phyloP scores from a whole-genome alignment of 139 green algal species.

The Picochlorum sp. region DNA sequence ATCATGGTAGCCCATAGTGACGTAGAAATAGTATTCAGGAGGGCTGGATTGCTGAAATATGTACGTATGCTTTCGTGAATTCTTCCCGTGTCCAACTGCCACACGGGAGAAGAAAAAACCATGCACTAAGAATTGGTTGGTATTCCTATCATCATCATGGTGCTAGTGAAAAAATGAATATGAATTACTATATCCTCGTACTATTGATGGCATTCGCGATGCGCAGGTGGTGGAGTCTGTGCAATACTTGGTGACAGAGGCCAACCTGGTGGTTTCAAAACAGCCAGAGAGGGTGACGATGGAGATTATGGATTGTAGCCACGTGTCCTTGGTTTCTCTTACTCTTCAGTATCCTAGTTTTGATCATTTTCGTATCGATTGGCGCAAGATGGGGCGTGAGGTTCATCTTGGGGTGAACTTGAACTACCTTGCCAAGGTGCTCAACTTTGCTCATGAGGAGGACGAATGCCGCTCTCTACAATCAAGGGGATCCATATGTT shows the following conservation, averaged over 20 bases:
- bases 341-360: conserved; percentile 80
- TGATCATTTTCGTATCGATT: conserved; percentile 94
- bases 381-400: too few relatives aligned
- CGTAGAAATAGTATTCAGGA: too few relatives aligned
- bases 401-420: conserved; percentile 75
- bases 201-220: too few relatives aligned
- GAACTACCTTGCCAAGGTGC: conserved; percentile 92
- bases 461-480: conserved; percentile 95
- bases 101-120: too few relatives aligned
- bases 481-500: conserved; percentile 83
- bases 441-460: conserved; percentile 94
- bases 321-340: conserved; percentile 91
- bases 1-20: too few relatives aligned
- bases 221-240: conserved; percentile 85
- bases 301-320: conserved; percentile 95
- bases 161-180: too few relatives aligned
- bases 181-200: too few relatives aligned
- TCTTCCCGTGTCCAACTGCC: too few relatives aligned
- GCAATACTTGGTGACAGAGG: conserved; percentile 94
- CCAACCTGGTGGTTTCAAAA: conserved; percentile 91
- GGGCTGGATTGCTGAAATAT: too few relatives aligned
- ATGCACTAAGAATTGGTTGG: too few relatives aligned
- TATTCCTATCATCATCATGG: too few relatives aligned
- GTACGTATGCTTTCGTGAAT: too few relatives aligned
- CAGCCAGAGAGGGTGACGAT: conserved; percentile 66